Base-by-base conservation (phyloP, 768 basidiomycete species). In the Tylopilus plumbeoviolaceoides region DNA sequence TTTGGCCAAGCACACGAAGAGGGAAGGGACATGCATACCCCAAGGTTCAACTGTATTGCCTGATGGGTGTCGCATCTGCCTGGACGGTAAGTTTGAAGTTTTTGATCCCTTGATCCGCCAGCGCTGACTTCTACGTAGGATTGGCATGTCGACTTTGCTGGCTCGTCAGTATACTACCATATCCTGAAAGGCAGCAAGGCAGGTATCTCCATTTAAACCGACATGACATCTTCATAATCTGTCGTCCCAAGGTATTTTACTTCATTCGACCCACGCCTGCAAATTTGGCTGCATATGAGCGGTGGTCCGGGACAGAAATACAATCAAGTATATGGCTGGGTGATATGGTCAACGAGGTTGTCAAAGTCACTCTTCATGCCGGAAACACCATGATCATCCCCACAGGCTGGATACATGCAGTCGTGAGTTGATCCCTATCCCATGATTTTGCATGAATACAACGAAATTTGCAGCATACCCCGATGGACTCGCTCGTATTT, bases 71-170 rank as follows among this genome's bases (percentile, higher is more conserved):
- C 20, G 85, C 83, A 8, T 81, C 84, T 21, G 91, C 92, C 28
- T 98, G 95, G 92, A 99, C 95, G 56, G 95, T 93, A 59, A 64
- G 85, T 74, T n/a, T n/a, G 54, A 3, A 2, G 20, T 47, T 40
- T 35, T 53, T 50, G 40, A 7, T 48, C 28, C 48, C 12, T 12
- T 12, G 4, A 2, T 5, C 4, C 17, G 41, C 50, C 2, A 14
- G 41, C 45, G 12, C 42, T 51, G 33, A 51, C 54, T 40, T 46
- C 17, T 36, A 7, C 28, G 44, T 63, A 95, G 93, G 95, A 98
- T 65, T 98, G 95, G 97, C 95, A 99, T 63, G 77, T 98, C 54
- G 97, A 99, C 72, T 98, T 99, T 66, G 95, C 95, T 20, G 97
- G 94, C 1, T 94, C 91, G 2, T 95, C 90, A 1, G 95, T 95